Percentiles rank a stretch among this genome's conserved stretches.
Conservation (phyloP, 2,329 filamentous ascomycete genomes). For the Epichloe brachyelytri region DNA sequence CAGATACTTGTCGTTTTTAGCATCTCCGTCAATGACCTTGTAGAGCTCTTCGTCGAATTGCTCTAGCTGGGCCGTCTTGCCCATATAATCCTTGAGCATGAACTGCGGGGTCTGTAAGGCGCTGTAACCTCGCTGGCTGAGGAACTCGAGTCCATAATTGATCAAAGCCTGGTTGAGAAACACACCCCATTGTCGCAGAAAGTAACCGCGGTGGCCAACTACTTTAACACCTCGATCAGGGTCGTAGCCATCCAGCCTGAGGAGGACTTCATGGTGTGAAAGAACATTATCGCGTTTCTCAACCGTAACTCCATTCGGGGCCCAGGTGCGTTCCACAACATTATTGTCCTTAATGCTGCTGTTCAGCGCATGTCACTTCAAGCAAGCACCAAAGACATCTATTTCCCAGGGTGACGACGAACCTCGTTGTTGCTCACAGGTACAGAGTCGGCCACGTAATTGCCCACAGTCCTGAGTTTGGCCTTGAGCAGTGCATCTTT, state of each 20-base stretch:
- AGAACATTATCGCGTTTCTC: slow-evolving; percentile 61
- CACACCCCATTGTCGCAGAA: slow-evolving; percentile 77
- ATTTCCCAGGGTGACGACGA: background rate
- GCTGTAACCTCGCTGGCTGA: slow-evolving; percentile 67
- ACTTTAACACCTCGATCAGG: slow-evolving; percentile 87
- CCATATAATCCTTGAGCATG: slow-evolving; percentile 93
- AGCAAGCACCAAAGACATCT: background rate
- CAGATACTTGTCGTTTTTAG: slow-evolving; percentile 72
- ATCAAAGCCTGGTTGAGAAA: slow-evolving; percentile 87
- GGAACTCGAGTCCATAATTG: slow-evolving; percentile 89
- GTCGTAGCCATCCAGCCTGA: slow-evolving; percentile 81
- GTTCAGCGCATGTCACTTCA: background rate
- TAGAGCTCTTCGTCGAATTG: slow-evolving; percentile 98
- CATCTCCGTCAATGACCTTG: slow-evolving; percentile 83
- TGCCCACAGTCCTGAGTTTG: slow-evolving; percentile 68
- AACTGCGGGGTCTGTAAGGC: slow-evolving; percentile 82
- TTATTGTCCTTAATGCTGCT: slow-evolving; percentile 59
- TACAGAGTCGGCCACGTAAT: slow-evolving; percentile 69
- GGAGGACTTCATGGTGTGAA: slow-evolving; percentile 90
- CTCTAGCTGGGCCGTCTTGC: slow-evolving; percentile 91
- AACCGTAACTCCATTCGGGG: slow-evolving; percentile 58
- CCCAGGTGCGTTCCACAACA: slow-evolving; percentile 62
- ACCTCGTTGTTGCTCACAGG: slow-evolving; percentile 73
- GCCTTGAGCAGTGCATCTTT: slow-evolving; percentile 63
- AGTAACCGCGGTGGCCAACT: slow-evolving; percentile 89